Evolutionary conservation across 495 filamentous ascomycete species (phyloP), one percentile per base, ranked within the genome.

Genomic region (Durotheca rogersii): DNA sequence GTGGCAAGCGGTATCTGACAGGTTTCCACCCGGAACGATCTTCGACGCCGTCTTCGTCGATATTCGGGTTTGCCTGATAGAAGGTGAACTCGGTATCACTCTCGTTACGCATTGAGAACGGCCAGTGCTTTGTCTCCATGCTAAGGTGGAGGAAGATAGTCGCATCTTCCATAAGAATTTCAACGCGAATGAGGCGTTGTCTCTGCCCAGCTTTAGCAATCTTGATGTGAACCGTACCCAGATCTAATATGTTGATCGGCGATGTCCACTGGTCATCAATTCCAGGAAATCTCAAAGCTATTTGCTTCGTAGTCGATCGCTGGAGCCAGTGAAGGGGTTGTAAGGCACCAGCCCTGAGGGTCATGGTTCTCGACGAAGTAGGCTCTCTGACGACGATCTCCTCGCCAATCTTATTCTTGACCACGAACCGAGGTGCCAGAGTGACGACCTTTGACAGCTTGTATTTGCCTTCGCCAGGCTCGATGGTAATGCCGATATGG

Each of bases 211-310:
- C 81, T 65, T 88, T 94, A 25, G 94, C 87, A 48, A 98, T 80
- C 69, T 98, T 98, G 60, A 98, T 81, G 67, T 98, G 89, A 2
- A 88, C 84, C 16, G 82, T 90, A 34, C 93, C 93, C 21, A 96
- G 75, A 61, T 97, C 90, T 7, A 90, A 89, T 47, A 98, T 96
- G 64, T 91, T 95, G 74, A 98, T 95, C 1, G 93, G 90, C 5
- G 94, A 92, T 17, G 94, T 95, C 94, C 94, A 98, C 66, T 92
- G 87, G 67, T 96, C 95, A 75, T 94, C 95, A 30, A 95, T 81
- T 0, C 93, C 94, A 0, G 93, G 88, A 70, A 92, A 96, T 70
- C 92, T 94, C 7, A 98, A 71, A 41, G 87, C 92, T 12, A 98
- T 76, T 67, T 97, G 93, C 67, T 96, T 96, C 40, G 85, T 81